Base-by-base conservation (phyloP, 2,329 filamentous ascomycete species). In the Rutstroemia sydowiana region DNA sequence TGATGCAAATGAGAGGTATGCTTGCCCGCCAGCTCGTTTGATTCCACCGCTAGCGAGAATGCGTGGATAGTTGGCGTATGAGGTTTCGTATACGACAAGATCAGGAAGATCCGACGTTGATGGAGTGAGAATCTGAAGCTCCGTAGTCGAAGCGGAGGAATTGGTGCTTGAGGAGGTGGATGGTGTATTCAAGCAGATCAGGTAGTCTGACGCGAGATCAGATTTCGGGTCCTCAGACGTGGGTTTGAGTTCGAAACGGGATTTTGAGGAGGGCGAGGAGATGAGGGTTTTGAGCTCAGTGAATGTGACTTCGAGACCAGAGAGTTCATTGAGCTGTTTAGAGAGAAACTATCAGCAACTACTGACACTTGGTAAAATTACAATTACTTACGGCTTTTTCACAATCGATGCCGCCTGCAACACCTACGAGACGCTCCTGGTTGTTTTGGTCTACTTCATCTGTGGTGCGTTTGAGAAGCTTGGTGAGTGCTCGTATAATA, bases 31-130 rank as follows among this genome's bases (percentile, higher is more conserved):
- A n/a, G 70, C 69, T 18, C 65, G 65, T 52, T 68, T 68, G 59
- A 74, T 72, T 45, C 63, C 64, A 11, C 69, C 70, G 3, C 65
- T 67, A 5, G 69, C 66, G 13, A 73, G 60, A 39, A 74, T 69
- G 18, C 72, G 66, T 1, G 70, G 70, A 58, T 73, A 73, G 47
- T 70, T 69, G 49, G 71, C 65, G 62, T 73, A 73, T 2, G 71
- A 70, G 7, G 71, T 73, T 60, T 73, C 70, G 60, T 72, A 73
- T 50, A 73, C 66, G 54, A 72, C 63, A 39, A 71, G 67, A 40
- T 71, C 69, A 9, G 71, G 71, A 5, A 73, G 63, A 46, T 71
- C 63, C 41, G 66, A 64, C 37, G 64, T 58, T 5, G 61, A 67
- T 36, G 68, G 55, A 42, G 63, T 66, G 32, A 69, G 61, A 14